Evolutionary conservation across 202 grass and related monocot species (phyloP).

Genomic region (Schoenoplectus triqueter): DNA sequence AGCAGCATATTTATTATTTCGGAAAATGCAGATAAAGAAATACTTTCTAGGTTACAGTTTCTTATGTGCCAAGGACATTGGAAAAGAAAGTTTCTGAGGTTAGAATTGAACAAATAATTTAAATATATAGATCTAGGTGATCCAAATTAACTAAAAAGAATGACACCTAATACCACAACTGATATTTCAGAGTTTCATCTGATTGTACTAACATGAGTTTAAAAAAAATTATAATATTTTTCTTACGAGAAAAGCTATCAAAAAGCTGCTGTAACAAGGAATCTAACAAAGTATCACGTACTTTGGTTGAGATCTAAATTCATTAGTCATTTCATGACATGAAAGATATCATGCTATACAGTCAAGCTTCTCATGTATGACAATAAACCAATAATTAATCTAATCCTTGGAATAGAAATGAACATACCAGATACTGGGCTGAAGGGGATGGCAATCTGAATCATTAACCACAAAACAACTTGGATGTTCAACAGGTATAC

Average conservation of each 20-base stretch:
- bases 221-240: neutral
- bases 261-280: neutral
- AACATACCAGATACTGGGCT: constrained; percentile 54
- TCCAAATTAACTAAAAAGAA: neutral
- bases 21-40: neutral
- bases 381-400: constrained; percentile 19
- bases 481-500: constrained; percentile 52
- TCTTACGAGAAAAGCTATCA: neutral
- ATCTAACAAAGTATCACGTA: neutral
- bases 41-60: neutral
- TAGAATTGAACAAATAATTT: neutral
- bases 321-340: neutral
- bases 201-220: neutral
- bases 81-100: neutral
- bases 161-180: neutral
- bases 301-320: neutral
- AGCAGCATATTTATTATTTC: neutral
- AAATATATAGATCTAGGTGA: neutral
- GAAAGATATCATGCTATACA: neutral
- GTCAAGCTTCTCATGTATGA: neutral
- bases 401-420: neutral
- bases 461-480: constrained; percentile 45
- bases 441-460: constrained; percentile 39
- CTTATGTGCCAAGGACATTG: too few species aligned
- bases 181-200: neutral